Base-by-base conservation (phyloP, 768 basidiomycete species). In the Lyophyllum decastes region DNA sequence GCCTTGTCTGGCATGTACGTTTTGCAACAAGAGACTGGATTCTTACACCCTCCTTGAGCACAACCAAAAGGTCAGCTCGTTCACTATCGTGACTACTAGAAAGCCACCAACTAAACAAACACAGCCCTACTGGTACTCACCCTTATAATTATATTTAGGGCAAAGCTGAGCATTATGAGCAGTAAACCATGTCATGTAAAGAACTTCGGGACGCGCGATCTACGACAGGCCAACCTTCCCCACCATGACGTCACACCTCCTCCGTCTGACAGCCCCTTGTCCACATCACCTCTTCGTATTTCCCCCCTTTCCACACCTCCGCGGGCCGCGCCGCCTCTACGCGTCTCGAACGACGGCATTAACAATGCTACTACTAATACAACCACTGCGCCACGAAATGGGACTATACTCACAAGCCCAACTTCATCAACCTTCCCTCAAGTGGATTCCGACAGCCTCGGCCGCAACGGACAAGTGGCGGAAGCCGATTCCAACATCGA, bases 161-260 rank as follows among this genome's bases (percentile, higher is more conserved):
- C 17, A n/a, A 56, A 10, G 14, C 12, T 35, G 16, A 41, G 57
- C 25, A 54, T 44, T 25, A 21, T 33, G 9, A 57, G 55, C 70
- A 95, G 94, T 75, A 94, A 94, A 79, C 76, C 78, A 47, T 95
- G 94, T 65, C 92, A 95, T 68, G 68, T 84, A 52, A 89, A 86
- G 78, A 83, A 77, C 61, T 95, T 94, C 63, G 92, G 90, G 21
- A 92, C 88, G 9, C 80, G 82, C 52, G 85, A 90, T 65, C 79
- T 91, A 30, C 82, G 89, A 50, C 83, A 86, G 53, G 87, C 86
- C 54, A 89, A 90, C 66, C 82, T 89, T 10, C 84, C 88, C 24
- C 69, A 83, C 58, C 71, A 74, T 61, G 72, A 75, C 33, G 77
- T 78, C 21, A 54, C 30, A 30, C 30, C 64, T 11, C 63, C 62